A percentile compares a stretch with the other conserved stretches of the same genome.
phyloP scores from a whole-genome alignment of 2,329 filamentous ascomycete genomes.

The Chaetomiaceae sp. region DNA sequence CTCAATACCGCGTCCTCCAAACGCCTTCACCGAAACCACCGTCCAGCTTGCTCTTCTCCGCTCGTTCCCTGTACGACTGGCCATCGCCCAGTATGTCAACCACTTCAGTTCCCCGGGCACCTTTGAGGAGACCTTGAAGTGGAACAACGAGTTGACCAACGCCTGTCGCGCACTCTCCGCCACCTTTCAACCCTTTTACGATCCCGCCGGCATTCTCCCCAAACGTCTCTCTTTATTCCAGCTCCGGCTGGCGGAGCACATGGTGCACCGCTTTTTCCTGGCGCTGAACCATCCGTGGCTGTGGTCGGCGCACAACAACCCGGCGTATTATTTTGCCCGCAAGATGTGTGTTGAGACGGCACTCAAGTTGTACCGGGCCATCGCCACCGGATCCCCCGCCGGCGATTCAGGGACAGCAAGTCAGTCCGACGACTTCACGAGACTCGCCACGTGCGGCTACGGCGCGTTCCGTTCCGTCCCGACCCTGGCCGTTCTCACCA shows the following conservation, averaged over 20 bases:
- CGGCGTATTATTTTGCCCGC: slow-evolving; percentile 47
- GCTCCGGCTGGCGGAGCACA: slow-evolving; percentile 36
- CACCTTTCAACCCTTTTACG: slow-evolving; percentile 27
- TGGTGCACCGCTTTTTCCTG: slow-evolving; percentile 43
- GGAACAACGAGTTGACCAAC: slow-evolving; percentile 40
- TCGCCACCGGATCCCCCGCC: slow-evolving; percentile 16
- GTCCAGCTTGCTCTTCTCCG: slow-evolving; percentile 41
- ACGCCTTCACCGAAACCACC: slow-evolving; percentile 42
- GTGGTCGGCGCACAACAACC: slow-evolving; percentile 37
- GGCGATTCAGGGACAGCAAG: slow-evolving; percentile 16
- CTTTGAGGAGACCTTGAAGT: slow-evolving; percentile 42
- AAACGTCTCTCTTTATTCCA: slow-evolving; percentile 34
- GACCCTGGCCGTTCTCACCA: slow-evolving; percentile 35
- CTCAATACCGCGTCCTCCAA: slow-evolving; percentile 19
- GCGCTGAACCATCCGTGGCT: slow-evolving; percentile 49
- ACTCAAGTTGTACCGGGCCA: slow-evolving; percentile 28
- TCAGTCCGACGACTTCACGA: slow-evolving; percentile 30
- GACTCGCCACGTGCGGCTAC: slow-evolving; percentile 35
- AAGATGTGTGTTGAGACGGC: slow-evolving; percentile 42
- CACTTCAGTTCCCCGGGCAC: slow-evolving; percentile 37
- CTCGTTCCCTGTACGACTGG: slow-evolving; percentile 39
- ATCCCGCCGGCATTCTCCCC: slow-evolving; percentile 24
- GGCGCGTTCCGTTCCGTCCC: slow-evolving; percentile 39
- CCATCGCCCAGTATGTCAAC: slow-evolving; percentile 41
- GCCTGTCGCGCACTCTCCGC: slow-evolving; percentile 32